Conservation (phyloP, 192 early-diverging fungal species). For the Phlyctochytrium planicorne region DNA sequence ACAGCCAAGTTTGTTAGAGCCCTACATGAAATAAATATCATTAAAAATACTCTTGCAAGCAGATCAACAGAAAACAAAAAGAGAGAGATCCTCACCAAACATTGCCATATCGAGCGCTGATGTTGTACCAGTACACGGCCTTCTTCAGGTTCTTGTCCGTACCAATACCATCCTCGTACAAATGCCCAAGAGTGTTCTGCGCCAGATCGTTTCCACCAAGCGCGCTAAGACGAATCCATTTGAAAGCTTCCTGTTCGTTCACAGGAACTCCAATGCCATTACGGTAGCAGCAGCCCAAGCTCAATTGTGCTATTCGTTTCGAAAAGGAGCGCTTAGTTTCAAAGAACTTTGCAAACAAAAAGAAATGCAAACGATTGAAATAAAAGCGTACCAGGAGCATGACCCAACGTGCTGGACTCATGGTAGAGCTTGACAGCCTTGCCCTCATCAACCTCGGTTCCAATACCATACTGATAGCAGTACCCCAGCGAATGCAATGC, state of each 20-base stretch:
- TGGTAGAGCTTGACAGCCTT: constrained; percentile 56
- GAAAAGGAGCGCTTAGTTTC: background rate
- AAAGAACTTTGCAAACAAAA: background rate
- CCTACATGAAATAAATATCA: constrained; percentile 17
- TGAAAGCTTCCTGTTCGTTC: constrained; percentile 64
- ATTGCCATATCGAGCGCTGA: constrained; percentile 68
- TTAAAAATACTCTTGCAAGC: no score
- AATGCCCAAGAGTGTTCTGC: constrained; percentile 77
- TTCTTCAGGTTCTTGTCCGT: constrained; percentile 53
- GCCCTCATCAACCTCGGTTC: constrained; percentile 56
- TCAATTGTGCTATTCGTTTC: constrained; percentile 55
- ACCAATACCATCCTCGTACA: constrained; percentile 80
- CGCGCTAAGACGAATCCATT: constrained; percentile 68
- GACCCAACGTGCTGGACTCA: constrained; percentile 42
- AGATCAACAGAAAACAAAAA: constrained; percentile 12
- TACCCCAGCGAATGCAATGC: constrained; percentile 77
- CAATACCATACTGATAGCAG: constrained; percentile 79
- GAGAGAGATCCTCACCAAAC: constrained; percentile 41
- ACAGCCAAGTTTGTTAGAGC: constrained; percentile 53
- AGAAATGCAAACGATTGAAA: no score
- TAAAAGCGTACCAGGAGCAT: constrained; percentile 49
- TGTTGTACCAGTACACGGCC: constrained; percentile 74
- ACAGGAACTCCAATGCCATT: constrained; percentile 73
- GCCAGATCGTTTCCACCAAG: constrained; percentile 67
- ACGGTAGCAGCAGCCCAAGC: constrained; percentile 75